A percentile compares a stretch with the other conserved stretches of the same genome.
Evolutionary conservation across 805 yeast species (phyloP).

Genomic region (Pichia gijzeniarum): DNA sequence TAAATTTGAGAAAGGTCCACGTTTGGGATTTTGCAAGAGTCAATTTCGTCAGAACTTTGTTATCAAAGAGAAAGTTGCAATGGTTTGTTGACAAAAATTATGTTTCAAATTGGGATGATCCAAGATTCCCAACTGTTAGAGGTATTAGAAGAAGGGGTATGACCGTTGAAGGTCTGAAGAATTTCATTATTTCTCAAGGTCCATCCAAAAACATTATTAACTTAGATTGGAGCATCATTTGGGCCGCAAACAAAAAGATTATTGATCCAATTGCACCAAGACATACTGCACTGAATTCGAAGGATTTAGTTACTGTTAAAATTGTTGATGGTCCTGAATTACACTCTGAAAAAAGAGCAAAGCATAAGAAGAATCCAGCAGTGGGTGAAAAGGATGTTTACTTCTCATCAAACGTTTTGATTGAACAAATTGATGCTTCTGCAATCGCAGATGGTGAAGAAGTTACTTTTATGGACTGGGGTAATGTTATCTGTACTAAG

Average conservation of each 20-base stretch:
- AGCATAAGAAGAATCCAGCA: slow-evolving; percentile 91
- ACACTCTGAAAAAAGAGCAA: slow-evolving; percentile 67
- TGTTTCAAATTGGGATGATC: slow-evolving; percentile 97
- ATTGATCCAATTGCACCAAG: slow-evolving; percentile 98
- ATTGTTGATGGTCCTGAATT: slow-evolving; percentile 67
- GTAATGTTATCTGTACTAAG: slow-evolving; percentile 76
- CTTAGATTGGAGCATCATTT: slow-evolving; percentile 94
- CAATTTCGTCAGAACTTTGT: slow-evolving; percentile 90
- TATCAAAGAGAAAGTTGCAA: slow-evolving; percentile 96
- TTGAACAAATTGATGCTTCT: slow-evolving; percentile 84
- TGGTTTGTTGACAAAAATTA: slow-evolving; percentile 94
- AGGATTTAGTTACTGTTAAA: slow-evolving; percentile 63
- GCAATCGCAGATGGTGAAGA: slow-evolving; percentile 73
- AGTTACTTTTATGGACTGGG: slow-evolving; percentile 99
- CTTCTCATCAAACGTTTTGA: slow-evolving; percentile 53
- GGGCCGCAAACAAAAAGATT: slow-evolving; percentile 96
- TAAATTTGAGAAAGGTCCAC: slow-evolving; percentile 83
- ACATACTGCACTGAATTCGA: slow-evolving; percentile 68
- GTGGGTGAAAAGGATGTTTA: slow-evolving; percentile 80
- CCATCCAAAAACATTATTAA: slow-evolving; percentile 96
- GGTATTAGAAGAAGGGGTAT: slow-evolving; percentile 99
- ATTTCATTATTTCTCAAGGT: slow-evolving; percentile 92
- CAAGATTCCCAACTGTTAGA: slow-evolving; percentile 98
- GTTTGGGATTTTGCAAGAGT: slow-evolving; percentile 98
- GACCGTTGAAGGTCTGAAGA: slow-evolving; percentile 96